Evolutionary conservation across 148 eudicot genomes (phyloP).

Genomic region (Persicaria tinctoria): DNA sequence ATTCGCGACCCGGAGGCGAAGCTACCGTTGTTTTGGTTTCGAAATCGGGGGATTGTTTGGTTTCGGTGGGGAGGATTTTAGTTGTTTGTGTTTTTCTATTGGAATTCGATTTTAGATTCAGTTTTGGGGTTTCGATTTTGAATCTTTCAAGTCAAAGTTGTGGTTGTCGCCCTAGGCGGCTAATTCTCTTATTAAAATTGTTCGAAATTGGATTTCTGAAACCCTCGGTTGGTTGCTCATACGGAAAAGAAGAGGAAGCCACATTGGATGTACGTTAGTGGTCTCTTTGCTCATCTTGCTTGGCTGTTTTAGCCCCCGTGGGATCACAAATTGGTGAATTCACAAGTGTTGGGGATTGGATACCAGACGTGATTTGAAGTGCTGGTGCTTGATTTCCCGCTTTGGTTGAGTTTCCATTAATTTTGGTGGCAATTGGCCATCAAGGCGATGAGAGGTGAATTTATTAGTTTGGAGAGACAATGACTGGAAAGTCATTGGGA

Average conservation of each 20-base stretch:
- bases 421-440: neutral
- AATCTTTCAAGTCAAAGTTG: neutral
- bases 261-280: neutral
- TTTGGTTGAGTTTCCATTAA: neutral
- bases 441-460: conserved; percentile 40
- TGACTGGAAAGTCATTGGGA: conserved; percentile 82
- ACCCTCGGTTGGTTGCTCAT: neutral
- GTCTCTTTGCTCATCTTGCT: neutral
- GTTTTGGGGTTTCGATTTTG: neutral
- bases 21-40: neutral
- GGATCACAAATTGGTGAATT: neutral
- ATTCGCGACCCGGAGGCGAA: neutral
- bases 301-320: neutral
- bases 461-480: conserved; percentile 53
- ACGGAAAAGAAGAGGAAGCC: neutral
- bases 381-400: neutral
- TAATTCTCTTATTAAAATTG: neutral
- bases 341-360: neutral
- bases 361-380: neutral
- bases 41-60: neutral
- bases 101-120: neutral
- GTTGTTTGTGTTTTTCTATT: neutral
- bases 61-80: neutral
- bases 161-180: neutral
- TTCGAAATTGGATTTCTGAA: neutral